Percentiles rank a stretch among this genome's conserved stretches.
Evolutionary conservation across 257 asterid genomes (phyloP).

Genomic region (Datura wrightii): DNA sequence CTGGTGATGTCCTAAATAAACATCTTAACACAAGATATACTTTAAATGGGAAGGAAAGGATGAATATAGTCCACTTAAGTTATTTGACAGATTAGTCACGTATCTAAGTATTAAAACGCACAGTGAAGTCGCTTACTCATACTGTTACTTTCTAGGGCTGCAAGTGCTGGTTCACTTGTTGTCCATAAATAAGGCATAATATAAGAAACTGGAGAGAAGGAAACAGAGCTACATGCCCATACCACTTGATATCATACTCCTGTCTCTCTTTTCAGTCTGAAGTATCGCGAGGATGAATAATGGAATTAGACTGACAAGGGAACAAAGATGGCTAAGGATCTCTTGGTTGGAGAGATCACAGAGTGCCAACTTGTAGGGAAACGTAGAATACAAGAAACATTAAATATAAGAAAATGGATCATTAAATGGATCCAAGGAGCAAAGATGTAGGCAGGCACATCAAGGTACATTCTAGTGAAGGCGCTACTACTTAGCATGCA

Average conservation of each 20-base stretch:
- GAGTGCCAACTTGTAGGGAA: background rate
- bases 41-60: background rate
- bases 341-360: background rate
- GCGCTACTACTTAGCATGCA: background rate
- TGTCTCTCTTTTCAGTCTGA: background rate
- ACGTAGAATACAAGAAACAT: background rate
- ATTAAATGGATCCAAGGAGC: background rate
- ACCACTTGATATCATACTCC: background rate
- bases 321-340: background rate
- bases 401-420: background rate
- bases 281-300: background rate
- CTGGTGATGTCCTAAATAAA: background rate
- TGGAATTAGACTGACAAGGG: background rate
- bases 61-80: background rate
- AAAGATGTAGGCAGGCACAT: background rate
- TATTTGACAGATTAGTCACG: background rate
- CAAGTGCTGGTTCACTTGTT: background rate
- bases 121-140: background rate
- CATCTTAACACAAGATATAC: background rate
- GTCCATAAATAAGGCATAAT: background rate
- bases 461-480: background rate
- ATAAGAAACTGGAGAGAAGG: background rate
- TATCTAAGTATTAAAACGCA: background rate
- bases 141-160: background rate
- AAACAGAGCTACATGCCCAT: background rate